A percentile compares a stretch with the other conserved stretches of the same genome.
Evolutionary conservation across 2,329 filamentous ascomycete genomes (phyloP).

Genomic region (Penicillium palitans): DNA sequence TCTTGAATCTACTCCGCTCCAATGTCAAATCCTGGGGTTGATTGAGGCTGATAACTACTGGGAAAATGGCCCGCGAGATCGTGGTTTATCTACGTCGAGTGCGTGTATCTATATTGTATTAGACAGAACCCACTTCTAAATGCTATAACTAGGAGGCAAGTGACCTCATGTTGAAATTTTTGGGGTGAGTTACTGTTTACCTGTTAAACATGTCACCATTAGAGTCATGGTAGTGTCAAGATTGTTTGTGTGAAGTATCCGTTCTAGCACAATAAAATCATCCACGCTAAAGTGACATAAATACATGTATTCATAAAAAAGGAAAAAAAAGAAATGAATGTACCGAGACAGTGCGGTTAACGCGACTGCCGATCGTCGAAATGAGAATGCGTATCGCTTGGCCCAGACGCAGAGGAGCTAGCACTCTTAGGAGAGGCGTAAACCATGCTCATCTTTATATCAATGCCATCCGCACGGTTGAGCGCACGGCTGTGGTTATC

Average conservation of each 20-base stretch:
- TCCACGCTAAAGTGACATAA: background rate
- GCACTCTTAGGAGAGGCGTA: conserved; percentile 28
- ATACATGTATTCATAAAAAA: background rate
- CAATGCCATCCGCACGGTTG: conserved; percentile 17
- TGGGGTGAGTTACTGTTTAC: background rate
- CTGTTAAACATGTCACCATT: background rate
- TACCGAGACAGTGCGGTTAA: background rate
- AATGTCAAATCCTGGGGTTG: too few species aligned
- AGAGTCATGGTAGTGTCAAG: background rate
- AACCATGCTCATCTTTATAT: conserved; percentile 21
- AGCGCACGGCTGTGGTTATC: conserved; percentile 15
- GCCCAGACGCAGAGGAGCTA: conserved; percentile 19
- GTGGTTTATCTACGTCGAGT: background rate
- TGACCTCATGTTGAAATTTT: background rate
- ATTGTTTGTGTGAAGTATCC: background rate
- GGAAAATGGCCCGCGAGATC: background rate
- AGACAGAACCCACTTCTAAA: background rate
- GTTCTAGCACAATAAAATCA: background rate
- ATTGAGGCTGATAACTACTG: too few species aligned
- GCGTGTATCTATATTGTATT: background rate
- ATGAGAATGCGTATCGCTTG: conserved; percentile 5
- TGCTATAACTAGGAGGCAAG: background rate
- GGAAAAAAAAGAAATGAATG: background rate
- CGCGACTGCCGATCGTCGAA: background rate
- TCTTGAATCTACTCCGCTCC: too few species aligned